Base-by-base conservation (phyloP, 1,284 basidiomycete species). In the Fomitiporia mediterranea region DNA sequence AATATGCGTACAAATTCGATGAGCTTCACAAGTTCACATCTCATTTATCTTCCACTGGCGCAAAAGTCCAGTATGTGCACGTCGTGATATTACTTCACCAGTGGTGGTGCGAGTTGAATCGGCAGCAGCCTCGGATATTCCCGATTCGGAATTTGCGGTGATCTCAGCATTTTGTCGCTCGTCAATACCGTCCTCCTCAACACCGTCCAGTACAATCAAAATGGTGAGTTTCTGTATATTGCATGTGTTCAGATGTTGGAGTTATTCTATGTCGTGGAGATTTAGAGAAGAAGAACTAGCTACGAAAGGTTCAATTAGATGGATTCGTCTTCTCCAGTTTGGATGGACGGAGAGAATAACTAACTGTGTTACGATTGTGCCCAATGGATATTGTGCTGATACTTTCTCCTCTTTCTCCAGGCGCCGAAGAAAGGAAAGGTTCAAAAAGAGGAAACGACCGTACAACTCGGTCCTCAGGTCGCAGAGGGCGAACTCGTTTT, bases 401-500 rank as follows among this genome's bases (percentile, higher is more conserved):
- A 8, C 21, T 39, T 17, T 4, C 44, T 15, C 9, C 37, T 38
- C 34, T 30, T n/a, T 27, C 37, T 15, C 6, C 71, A 91, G 88
- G 74, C 88, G 61, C 88, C 88, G 72, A 91, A 88, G 75, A 89
- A 87, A 78, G 76, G 73, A 71, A 89, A 87, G 74, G 84, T 78
- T 65, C 81, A 81, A 64, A 86, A 85, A 72, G 88, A 91, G 74
- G 86, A 89, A 68, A 80, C 79, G 69, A 81, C 88, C 65, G 89
- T 94, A 67, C 85, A 87, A 56, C 91, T 97, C 72, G 94, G 94
- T 65, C 94, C 94, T 66, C 89, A 96, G 71, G 90, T 95, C 67
- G 87, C 89, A 63, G 94, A 97, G 72, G 94, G 94, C 70, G 94
- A 97, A 76, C 86, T 91, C 68, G 92, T 95, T 51, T 96, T 94